These are phyloP conservation scores for Termitomyces sp. DNA, from an alignment of 768 basidiomycete species.

Conservation along the genomic window DNA sequence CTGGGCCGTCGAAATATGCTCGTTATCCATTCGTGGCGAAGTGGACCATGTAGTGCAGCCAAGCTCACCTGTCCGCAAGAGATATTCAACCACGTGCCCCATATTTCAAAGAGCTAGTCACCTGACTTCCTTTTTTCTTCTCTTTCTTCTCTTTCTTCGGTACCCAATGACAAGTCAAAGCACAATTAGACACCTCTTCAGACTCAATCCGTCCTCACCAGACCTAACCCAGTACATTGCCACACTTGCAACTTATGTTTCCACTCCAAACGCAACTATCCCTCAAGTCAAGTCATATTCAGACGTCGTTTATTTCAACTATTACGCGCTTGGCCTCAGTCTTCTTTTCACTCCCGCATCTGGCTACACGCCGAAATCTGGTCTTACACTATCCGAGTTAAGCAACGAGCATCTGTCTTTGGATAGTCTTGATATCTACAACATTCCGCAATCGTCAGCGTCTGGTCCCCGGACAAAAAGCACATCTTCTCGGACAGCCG, in stretches of 20 bases:
- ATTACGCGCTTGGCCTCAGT: constrained; percentile 73
- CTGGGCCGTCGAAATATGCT: constrained; percentile 12
- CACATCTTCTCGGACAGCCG: constrained; percentile 37
- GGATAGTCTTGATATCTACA: constrained; percentile 83
- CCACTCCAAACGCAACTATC: constrained; percentile 12
- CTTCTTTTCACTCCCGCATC: constrained; percentile 65
- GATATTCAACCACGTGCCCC: background rate
- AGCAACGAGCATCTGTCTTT: constrained; percentile 43
- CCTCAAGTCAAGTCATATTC: constrained; percentile 76
- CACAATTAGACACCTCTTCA: constrained; percentile 35
- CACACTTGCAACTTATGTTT: constrained; percentile 23
- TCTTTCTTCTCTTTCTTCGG: too few species aligned
- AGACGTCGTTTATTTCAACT: constrained; percentile 86
- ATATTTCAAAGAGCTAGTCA: background rate
- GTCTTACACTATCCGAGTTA: constrained; percentile 39
- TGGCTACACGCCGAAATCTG: constrained; percentile 53
- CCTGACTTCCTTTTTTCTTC: background rate
- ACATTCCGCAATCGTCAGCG: constrained; percentile 34
- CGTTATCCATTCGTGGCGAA: constrained; percentile 12
- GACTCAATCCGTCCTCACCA: constrained; percentile 43
- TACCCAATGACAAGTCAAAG: constrained; percentile 5
- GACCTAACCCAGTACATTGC: constrained; percentile 37
- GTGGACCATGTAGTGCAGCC: background rate
- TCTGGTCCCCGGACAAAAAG: constrained; percentile 19
- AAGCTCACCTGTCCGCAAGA: background rate